Evolutionary conservation across 176 grass and related monocot species (phyloP).

Genomic region (Ampelocalamus luodianensis): DNA sequence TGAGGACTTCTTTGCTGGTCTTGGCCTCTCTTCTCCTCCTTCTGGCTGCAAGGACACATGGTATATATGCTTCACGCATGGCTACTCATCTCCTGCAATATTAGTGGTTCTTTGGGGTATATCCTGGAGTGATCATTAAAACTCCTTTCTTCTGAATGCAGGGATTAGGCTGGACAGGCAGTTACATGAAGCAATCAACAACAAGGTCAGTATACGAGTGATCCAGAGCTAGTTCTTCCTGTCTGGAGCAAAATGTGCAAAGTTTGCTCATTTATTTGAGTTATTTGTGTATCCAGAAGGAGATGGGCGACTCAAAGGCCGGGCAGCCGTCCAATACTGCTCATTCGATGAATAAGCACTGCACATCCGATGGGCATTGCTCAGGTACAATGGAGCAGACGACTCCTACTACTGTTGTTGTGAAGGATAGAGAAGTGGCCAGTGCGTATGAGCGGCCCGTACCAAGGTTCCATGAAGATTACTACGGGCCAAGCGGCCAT

Average conservation of each 20-base stretch:
- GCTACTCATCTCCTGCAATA: conserved; percentile 19
- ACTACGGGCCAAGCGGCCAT: conserved; percentile 52
- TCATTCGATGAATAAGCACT: conserved; percentile 9
- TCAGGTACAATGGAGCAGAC: conserved; percentile 61
- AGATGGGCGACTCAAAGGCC: conserved; percentile 16
- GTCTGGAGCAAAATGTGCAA: neutral
- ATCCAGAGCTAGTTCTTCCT: neutral
- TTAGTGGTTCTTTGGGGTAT: neutral
- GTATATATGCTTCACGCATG: conserved; percentile 54
- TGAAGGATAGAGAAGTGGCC: conserved; percentile 46
- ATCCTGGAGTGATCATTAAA: conserved; percentile 6
- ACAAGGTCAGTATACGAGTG: conserved; percentile 41
- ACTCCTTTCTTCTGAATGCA: conserved; percentile 27
- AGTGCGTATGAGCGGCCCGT: conserved; percentile 23
- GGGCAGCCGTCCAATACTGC: neutral
- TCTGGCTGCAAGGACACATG: conserved; percentile 55
- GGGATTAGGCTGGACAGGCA: conserved; percentile 68
- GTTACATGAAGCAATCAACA: conserved; percentile 27
- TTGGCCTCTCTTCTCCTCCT: conserved; percentile 59
- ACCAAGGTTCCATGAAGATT: conserved; percentile 74
- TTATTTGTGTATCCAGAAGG: conserved; percentile 1
- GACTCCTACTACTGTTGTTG: conserved; percentile 35
- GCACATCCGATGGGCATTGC: conserved; percentile 45
- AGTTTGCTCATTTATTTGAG: neutral
- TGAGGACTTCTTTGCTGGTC: conserved; percentile 57